Evolutionary conservation across 2,329 filamentous ascomycete species (phyloP).

Genomic region (Ceratocystis papillata): DNA sequence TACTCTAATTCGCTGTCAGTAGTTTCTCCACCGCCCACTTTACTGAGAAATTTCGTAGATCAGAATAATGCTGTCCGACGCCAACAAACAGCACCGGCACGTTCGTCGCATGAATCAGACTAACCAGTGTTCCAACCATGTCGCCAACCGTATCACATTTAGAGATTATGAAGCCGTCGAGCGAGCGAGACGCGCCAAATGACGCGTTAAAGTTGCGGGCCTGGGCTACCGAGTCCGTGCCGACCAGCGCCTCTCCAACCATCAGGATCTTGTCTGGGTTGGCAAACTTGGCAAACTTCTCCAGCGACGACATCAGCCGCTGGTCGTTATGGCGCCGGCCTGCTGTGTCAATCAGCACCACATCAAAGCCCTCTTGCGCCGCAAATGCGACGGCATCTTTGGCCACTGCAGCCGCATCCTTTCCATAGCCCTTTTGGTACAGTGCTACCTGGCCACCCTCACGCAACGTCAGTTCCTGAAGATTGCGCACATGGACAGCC

Average conservation of each 20-base stretch:
- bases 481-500: constrained; percentile 84
- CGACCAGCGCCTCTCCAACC: constrained; percentile 81
- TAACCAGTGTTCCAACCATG: constrained; percentile 92
- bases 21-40: constrained; percentile 60
- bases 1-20: constrained; percentile 30
- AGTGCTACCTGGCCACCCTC: constrained; percentile 80
- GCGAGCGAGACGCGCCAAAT: constrained; percentile 66
- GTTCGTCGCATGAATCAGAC: constrained; percentile 92
- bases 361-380: constrained; percentile 65
- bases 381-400: constrained; percentile 85
- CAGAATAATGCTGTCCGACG: constrained; percentile 58
- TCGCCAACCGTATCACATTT: constrained; percentile 99
- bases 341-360: constrained; percentile 93
- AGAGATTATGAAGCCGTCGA: constrained; percentile 96
- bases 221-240: constrained; percentile 89
- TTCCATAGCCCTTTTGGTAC: constrained; percentile 95
- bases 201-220: constrained; percentile 91
- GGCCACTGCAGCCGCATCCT: constrained; percentile 90
- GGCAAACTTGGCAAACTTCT: constrained; percentile 95
- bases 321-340: constrained; percentile 91
- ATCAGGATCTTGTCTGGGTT: constrained; percentile 97
- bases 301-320: constrained; percentile 87
- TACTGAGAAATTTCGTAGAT: constrained; percentile 57
- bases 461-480: constrained; percentile 75
- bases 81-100: constrained; percentile 91